Evolutionary conservation across 176 grass and related monocot species (phyloP), one percentile per base, ranked within the genome.

Genomic region (Lolium perenne): DNA sequence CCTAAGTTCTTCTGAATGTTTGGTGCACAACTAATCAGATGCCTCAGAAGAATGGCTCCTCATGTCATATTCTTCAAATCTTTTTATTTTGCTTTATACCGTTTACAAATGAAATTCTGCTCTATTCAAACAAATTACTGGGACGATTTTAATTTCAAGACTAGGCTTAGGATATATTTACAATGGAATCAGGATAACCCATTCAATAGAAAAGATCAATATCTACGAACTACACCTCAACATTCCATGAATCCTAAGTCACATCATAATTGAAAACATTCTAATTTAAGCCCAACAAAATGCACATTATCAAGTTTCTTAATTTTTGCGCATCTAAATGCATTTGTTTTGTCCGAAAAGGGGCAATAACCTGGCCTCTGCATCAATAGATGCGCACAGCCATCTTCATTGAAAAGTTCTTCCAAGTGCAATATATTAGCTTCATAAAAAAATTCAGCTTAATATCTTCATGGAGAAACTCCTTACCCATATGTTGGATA

Each of bases 401-500:
- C 32, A 3, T 35, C 32, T 35, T 35, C 32, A 35, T 35, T 35
- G 2, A 2, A 35, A 35, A 35, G 32, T 35, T 35, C 32, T 35
- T 35, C 32, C 2, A 35, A 35, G 32, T 35, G 32, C 32, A 35
- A 35, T 3, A 35, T 35, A 35, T 29, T 35, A 35, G 32, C 32
- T 35, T 35, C 32, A 35, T 3, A 35, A 35, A 35, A 35, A 35
- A 35, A 35, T 35, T 35, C 32, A 35, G 32, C 32, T 35, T 35
- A 35, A 35, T 35, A 35, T 35, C 6, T 68, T 57, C 49, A 69
- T 58, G 80, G 83, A 84, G 79, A 81, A 84, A 85, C 9, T 55
- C 55, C 81, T 58, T 92, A 95, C 93, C 93, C 90, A 86, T 90
- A 92, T 58, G 90, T 76, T 77, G 90, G 68, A 90, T 90, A 92